Percentiles rank a stretch among this genome's conserved stretches.
phyloP scores from a whole-genome alignment of 495 filamentous ascomycete genomes.

The Xylona heveae region DNA sequence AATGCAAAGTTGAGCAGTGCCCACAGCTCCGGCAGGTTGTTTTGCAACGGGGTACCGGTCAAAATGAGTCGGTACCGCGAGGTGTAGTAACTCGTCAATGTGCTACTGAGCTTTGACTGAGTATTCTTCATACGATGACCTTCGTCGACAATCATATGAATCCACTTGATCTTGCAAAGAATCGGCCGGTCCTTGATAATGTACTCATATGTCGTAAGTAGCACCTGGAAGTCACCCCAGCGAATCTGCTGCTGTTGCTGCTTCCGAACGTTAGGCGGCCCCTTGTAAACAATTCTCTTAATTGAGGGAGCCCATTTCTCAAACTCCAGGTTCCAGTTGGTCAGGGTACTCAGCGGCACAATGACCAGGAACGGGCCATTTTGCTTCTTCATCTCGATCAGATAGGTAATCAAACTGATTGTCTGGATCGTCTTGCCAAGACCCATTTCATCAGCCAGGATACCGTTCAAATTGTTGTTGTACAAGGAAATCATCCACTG shows the following conservation, averaged over 20 bases:
- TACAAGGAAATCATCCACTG: constrained; percentile 99
- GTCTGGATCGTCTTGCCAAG: constrained; percentile 99
- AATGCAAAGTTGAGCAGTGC: constrained; percentile 94
- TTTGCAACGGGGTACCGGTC: constrained; percentile 91
- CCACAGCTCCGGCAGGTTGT: constrained; percentile 93
- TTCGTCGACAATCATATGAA: constrained; percentile 99
- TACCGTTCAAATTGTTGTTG: constrained; percentile 99
- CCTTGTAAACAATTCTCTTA: constrained; percentile 82
- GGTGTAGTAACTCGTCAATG: constrained; percentile 81
- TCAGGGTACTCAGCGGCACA: constrained; percentile 79
- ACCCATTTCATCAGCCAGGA: constrained; percentile 97
- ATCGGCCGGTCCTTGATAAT: constrained; percentile 96
- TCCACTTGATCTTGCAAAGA: constrained; percentile 93
- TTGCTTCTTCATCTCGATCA: constrained; percentile 89
- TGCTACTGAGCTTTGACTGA: constrained; percentile 89
- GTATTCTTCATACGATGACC: constrained; percentile 99
- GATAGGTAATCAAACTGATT: constrained; percentile 88
- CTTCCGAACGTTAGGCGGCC: constrained; percentile 73
- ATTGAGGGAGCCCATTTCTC: constrained; percentile 96
- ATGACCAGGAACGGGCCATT: constrained; percentile 91
- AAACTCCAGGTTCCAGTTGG: constrained; percentile 97
- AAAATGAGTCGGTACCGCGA: constrained; percentile 91
- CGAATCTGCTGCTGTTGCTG: constrained; percentile 83
- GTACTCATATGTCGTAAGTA: constrained; percentile 96
- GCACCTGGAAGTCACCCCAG: constrained; percentile 85